Evolutionary conservation across 2,329 filamentous ascomycete species (phyloP), one percentile per base, ranked within the genome.

Genomic region (Alternaria sp.): DNA sequence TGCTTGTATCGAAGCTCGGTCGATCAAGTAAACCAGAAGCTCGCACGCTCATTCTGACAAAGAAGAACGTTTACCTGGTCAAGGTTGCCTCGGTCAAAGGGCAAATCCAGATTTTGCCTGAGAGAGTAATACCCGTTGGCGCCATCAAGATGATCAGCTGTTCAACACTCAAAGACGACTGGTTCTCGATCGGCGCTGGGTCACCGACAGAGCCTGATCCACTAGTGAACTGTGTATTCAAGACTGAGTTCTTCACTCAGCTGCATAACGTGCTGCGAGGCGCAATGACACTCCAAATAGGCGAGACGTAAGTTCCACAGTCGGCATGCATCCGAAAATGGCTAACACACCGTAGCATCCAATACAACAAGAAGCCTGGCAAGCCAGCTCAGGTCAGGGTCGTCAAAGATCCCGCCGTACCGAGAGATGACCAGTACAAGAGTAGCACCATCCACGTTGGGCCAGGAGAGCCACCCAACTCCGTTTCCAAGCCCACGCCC

Each of bases 311-410:
- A 81, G 84, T 80, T 50, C 7, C 7, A 19, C 44, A n/a, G 12
- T 5, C 56, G 11, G 32, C 44, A 28, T 32, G 26, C 58, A 26
- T 11, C 28, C 43, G 19, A 36, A 21, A 44, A 21, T 19, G 17
- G 59, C 75, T 81, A 70, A 81, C 63, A 50, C 13, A 21, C 61
- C 19, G 58, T 67, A 86, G 83, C 6, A 94, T 99, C 71, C 93
- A 97, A 78, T 99, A 97, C 81, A 94, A 95, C 77, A 99, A 98
- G 86, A 99, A 99, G 82, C 96, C 96, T 1, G 93, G 93, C 59
- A 99, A 99, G 83, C 87, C 93, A 79, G 91, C 95, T 57, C 82
- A 89, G 6, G 91, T 99, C 76, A 98, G 98, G 83, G 92, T 92
- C 9, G 77, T 97, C 64, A 97, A 97, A 81, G 96, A 99, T 77